Base-by-base conservation (phyloP, 768 basidiomycete species). In the Mrakia frigida region DNA sequence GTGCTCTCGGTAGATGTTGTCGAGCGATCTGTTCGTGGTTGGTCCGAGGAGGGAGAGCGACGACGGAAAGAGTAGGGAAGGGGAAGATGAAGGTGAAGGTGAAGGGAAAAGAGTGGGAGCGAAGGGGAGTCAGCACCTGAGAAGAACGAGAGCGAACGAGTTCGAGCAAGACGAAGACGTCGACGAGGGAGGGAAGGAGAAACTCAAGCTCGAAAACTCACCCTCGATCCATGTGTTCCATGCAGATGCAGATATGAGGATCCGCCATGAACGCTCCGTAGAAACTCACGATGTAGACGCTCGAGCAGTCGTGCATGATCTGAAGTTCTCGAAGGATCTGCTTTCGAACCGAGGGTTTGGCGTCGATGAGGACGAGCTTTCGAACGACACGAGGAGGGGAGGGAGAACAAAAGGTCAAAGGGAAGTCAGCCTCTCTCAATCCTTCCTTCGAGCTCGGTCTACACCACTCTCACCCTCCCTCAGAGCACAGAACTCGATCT, bases 171-270 rank as follows among this genome's bases (percentile, higher is more conserved):
- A 69, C 28, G 35, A 1, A 21, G 43, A 37, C 6, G 39, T n/a
- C n/a, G n/a, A n/a, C n/a, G 33, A 67, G n/a, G 3, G 59, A 39
- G 70, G 23, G 25, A 25, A 56, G 56, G 56, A 25, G 18, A 18
- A 56, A 56, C 3, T 0, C 6, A 56, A 28, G 28, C 23, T 46
- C 43, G 43, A 7, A 7, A 46, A 77, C 83, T 77, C 67, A 84
- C 83, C 82, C 82, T 39, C 82, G 80, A 77, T 84, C 83, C 83
- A 83, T 83, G 83, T 84, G 92, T 83, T 99, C 97, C 91, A 99
- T 98, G 85, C 94, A 98, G 72, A 98, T 96, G 84, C 97, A 97
- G 82, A 99, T 96, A 81, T 98, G 98, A 18, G 96, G 96, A 84
- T 99, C 97, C 3, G 92, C 90, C 43, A 98, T 86, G 85, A 94